A percentile compares a stretch with the other conserved stretches of the same genome.
Evolutionary conservation across 305 asterid genomes (phyloP).

Genomic region (Coffea humblotiana): DNA sequence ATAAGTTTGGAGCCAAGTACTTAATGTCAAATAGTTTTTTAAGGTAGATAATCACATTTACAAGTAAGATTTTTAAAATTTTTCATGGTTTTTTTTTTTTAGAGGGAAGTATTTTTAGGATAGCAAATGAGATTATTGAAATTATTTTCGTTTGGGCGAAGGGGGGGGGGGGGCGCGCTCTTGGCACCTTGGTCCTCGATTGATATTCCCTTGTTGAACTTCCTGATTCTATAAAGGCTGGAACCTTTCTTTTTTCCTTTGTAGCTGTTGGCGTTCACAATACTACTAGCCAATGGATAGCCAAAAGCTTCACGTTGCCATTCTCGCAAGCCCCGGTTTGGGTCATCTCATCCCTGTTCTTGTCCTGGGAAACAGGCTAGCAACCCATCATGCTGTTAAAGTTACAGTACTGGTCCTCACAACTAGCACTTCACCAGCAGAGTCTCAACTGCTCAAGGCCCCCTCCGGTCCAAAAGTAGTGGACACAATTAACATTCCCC

Average conservation of each 20-base stretch:
- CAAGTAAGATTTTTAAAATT: no score
- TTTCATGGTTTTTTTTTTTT: no score
- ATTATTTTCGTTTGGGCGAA: no score
- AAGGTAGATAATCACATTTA: no score
- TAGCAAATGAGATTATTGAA: no score
- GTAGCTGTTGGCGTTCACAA: background rate
- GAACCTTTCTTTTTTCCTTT: background rate
- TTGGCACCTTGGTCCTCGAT: no score
- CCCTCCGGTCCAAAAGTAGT: conserved; percentile 20
- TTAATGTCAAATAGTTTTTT: no score
- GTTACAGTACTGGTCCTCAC: conserved; percentile 48
- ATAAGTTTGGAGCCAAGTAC: no score
- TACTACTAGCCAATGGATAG: conserved; percentile 8
- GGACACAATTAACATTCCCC: conserved; percentile 40
- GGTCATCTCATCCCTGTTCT: conserved; percentile 63
- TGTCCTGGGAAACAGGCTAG: conserved; percentile 56
- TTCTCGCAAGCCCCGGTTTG: conserved; percentile 71
- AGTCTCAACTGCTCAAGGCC: conserved; percentile 29
- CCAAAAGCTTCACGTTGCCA: conserved; percentile 35
- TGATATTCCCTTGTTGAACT: no score
- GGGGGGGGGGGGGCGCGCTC: no score
- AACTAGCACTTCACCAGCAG: conserved; percentile 28
- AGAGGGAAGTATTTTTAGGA: no score
- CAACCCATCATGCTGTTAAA: conserved; percentile 36
- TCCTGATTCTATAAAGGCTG: background rate